These are phyloP conservation scores for Patellifolia procumbens DNA, from an alignment of 179 eudicot species.

Conservation along the genomic window DNA sequence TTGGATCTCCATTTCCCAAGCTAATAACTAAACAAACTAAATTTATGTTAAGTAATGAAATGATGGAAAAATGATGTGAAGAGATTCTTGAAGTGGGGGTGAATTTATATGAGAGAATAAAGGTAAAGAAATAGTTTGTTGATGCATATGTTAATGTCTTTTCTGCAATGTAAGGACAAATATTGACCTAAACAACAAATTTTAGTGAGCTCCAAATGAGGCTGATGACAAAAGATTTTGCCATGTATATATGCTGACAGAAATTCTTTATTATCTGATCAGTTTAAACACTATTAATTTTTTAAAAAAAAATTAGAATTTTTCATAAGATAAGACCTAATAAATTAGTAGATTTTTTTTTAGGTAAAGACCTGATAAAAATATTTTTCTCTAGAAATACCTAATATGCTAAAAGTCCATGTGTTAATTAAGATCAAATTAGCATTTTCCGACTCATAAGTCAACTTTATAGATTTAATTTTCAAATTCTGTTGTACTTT, in stretches of 20 bases:
- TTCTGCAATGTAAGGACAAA: constrained; percentile 14
- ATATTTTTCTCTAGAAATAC: no score
- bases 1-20: constrained; percentile 8
- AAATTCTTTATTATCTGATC: constrained; percentile 16
- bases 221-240: constrained; percentile 19
- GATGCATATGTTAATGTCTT: constrained; percentile 22
- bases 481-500: no score
- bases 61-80: neutral
- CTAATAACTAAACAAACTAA: neutral
- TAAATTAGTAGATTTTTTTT: no score
- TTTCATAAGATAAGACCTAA: no score
- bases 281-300: no score
- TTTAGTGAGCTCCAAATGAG: constrained; percentile 32
- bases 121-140: neutral
- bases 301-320: no score
- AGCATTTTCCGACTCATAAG: no score
- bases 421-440: no score
- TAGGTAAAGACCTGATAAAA: no score
- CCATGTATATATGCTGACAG: constrained; percentile 9
- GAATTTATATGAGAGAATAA: constrained; percentile 15
- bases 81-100: neutral
- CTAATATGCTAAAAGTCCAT: no score
- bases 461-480: no score
- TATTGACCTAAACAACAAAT: constrained; percentile 18
- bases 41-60: neutral